Evolutionary conservation across 192 early-diverging fungal species (phyloP).

Genomic region (Hyaloraphidium curvatum): DNA sequence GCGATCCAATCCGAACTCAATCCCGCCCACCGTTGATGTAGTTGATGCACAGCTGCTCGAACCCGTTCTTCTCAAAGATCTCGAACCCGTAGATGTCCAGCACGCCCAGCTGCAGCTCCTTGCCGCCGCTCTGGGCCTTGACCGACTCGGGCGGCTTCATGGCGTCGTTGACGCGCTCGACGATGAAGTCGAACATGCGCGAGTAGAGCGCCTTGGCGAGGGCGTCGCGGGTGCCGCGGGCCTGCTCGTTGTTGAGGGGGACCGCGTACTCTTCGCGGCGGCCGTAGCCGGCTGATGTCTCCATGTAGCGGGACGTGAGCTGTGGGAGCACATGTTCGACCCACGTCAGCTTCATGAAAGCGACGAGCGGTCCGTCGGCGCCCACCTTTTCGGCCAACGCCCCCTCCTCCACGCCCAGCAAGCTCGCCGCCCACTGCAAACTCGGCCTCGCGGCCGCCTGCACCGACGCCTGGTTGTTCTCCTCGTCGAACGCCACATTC

Average conservation of each 20-base stretch:
- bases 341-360: too few relatives aligned
- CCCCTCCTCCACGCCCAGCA: conserved; percentile 11
- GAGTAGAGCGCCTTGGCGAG: conserved; percentile 48
- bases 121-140: conserved; percentile 15
- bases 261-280: conserved; percentile 31
- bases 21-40: conserved; percentile 1
- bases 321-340: too few relatives aligned
- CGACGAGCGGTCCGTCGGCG: too few relatives aligned
- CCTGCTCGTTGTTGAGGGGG: conserved; percentile 79
- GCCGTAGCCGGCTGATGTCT: too few relatives aligned
- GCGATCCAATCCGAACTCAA: not conserved
- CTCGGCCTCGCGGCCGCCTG: conserved; percentile 5
- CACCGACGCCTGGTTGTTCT: conserved; percentile 50
- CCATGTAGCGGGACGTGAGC: conserved; percentile 6
- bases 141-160: conserved; percentile 44
- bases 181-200: conserved; percentile 94
- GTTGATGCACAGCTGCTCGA: conserved; percentile 91
- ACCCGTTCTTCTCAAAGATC: conserved; percentile 84
- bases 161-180: conserved; percentile 75
- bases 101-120: conserved; percentile 53
- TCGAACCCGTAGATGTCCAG: conserved; percentile 81
- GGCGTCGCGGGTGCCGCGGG: conserved; percentile 72
- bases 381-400: not conserved
- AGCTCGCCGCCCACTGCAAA: conserved; percentile 32
- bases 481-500: conserved; percentile 76